phyloP scores from a whole-genome alignment of 352 stramenopile species.

The Phytophthora hibernalis region DNA sequence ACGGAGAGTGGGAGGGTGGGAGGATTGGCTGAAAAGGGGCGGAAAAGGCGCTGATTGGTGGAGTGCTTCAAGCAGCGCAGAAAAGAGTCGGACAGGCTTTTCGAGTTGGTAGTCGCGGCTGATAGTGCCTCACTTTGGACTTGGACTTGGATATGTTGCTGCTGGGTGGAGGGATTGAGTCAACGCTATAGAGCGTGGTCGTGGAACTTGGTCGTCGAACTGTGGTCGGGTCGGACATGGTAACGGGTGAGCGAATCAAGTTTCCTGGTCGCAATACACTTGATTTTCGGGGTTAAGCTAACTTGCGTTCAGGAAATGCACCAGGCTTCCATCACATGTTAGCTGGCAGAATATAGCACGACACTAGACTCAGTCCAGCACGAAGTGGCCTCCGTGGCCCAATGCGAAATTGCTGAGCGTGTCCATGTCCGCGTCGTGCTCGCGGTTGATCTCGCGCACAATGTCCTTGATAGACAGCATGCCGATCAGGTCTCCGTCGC shows the following conservation, averaged over 20 bases:
- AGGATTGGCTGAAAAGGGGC: conserved; percentile 3
- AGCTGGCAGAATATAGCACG: too few species aligned
- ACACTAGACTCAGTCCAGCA: conserved; percentile 64
- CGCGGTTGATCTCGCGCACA: conserved; percentile 86
- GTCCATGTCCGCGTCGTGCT: conserved; percentile 83
- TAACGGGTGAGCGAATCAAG: background rate
- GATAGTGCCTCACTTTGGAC: conserved; percentile 1
- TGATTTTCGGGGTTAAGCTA: background rate
- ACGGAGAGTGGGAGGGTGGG: conserved; percentile 22
- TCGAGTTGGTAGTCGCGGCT: conserved; percentile 29
- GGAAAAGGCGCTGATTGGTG: conserved; percentile 22
- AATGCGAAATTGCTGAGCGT: conserved; percentile 82
- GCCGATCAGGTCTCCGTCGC: conserved; percentile 89
- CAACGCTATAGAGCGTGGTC: conserved; percentile 27
- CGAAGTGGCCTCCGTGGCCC: conserved; percentile 81
- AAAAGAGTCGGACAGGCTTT: conserved; percentile 27
- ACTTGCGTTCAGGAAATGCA: background rate
- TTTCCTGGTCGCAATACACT: background rate
- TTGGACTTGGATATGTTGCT: too few species aligned
- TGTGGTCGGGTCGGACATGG: conserved; percentile 13
- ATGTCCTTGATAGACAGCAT: conserved; percentile 97
- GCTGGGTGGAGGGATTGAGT: conserved; percentile 22
- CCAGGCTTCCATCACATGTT: background rate
- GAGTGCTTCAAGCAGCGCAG: conserved; percentile 20
- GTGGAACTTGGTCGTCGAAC: conserved; percentile 10